Conservation (phyloP, 495 filamentous ascomycete genomes). For the Tuber indicum region DNA sequence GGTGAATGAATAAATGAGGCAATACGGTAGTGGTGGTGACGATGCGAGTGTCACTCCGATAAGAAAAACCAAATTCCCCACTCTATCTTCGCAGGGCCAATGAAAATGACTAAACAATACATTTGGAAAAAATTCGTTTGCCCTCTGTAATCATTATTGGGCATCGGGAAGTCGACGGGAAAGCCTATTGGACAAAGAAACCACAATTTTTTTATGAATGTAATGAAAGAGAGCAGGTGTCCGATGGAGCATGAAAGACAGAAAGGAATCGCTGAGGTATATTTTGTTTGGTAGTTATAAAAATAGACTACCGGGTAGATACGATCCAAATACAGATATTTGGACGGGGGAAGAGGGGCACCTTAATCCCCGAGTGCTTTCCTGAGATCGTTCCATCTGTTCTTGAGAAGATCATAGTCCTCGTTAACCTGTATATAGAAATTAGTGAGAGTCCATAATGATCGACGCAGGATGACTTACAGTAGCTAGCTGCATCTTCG, state of each 20-base stretch:
- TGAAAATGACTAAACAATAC: conserved; percentile 1
- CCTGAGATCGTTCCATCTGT: conserved; percentile 76
- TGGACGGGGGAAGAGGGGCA: conserved; percentile 5
- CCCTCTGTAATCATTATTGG: conserved; percentile 27
- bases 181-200: conserved; percentile 4
- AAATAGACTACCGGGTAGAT: conserved; percentile 5
- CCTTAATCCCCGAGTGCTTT: conserved; percentile 52
- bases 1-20: not conserved
- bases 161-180: conserved; percentile 13
- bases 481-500: conserved; percentile 93
- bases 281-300: conserved; percentile 11
- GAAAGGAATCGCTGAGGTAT: conserved; percentile 10
- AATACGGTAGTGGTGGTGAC: not conserved
- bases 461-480: conserved; percentile 47
- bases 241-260: conserved; percentile 1
- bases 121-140: not conserved
- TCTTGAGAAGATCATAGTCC: conserved; percentile 66
- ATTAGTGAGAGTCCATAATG: conserved; percentile 16
- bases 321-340: conserved; percentile 4
- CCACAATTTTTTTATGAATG: conserved; percentile 20
- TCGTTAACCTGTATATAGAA: conserved; percentile 53
- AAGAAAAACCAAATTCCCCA: not conserved
- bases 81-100: not conserved
- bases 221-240: conserved; percentile 1
- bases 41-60: not conserved